These are phyloP conservation scores for Penicillium sp. DNA, from an alignment of 2,329 filamentous ascomycete genomes.

Conservation along the genomic window DNA sequence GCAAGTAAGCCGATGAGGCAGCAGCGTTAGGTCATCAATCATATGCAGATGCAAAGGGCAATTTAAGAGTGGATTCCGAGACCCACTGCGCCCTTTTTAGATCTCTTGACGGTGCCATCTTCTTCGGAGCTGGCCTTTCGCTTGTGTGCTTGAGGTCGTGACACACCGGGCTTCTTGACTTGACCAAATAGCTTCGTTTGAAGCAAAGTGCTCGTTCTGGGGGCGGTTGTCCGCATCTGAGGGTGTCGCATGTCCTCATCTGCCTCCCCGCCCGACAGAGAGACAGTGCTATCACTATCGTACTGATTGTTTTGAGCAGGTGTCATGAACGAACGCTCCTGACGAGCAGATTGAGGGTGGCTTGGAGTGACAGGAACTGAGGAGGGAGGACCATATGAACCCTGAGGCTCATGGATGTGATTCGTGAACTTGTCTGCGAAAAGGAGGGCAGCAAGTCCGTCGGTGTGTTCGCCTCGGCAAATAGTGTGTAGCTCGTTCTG, in stretches of 20 bases:
- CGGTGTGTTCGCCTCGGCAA: slow-evolving; percentile 33
- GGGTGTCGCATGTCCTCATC: slow-evolving; percentile 24
- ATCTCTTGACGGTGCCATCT: slow-evolving; percentile 47
- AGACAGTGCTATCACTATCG: slow-evolving; percentile 84
- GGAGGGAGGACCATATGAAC: slow-evolving; percentile 46
- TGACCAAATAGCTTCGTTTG: slow-evolving; percentile 64
- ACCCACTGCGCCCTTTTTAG: slow-evolving; percentile 52
- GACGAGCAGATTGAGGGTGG: slow-evolving; percentile 51
- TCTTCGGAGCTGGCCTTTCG: slow-evolving; percentile 41
- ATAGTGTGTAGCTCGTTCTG: slow-evolving; percentile 48
- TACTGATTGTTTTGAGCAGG: slow-evolving; percentile 54
- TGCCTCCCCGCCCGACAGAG: slow-evolving; percentile 63
- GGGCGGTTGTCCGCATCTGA: slow-evolving; percentile 31
- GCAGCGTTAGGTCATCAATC: slow-evolving; percentile 24
- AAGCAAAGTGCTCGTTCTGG: slow-evolving; percentile 48
- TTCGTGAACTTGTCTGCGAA: slow-evolving; percentile 41
- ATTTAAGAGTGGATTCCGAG: slow-evolving; percentile 51
- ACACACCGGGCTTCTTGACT: slow-evolving; percentile 55
- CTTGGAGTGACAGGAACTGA: slow-evolving; percentile 76
- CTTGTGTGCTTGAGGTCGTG: slow-evolving; percentile 35
- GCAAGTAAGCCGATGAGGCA: slow-evolving; percentile 12
- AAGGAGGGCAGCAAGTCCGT: slow-evolving; percentile 38
- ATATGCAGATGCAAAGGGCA: slow-evolving; percentile 19
- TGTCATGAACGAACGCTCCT: slow-evolving; percentile 57
- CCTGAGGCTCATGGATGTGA: slow-evolving; percentile 25